Evolutionary conservation across 495 filamentous ascomycete species (phyloP).

Genomic region (Cryomyces minteri): DNA sequence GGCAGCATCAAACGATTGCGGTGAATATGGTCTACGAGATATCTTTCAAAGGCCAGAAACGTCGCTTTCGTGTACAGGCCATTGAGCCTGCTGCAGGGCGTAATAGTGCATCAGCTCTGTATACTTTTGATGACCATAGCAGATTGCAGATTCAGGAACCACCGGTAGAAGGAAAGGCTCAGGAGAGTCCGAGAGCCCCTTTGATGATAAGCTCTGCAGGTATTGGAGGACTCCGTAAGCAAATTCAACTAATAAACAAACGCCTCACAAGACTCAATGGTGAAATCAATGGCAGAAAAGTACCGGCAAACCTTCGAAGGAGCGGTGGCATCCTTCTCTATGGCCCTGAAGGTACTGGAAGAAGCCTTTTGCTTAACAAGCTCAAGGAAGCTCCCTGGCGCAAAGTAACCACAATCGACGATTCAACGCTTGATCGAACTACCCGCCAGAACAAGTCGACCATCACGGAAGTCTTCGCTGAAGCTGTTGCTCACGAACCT

Average conservation of each 20-base stretch:
- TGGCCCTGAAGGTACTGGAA: constrained; percentile 71
- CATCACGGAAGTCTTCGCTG: constrained; percentile 52
- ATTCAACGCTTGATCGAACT: constrained; percentile 30
- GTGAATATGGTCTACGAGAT: not conserved
- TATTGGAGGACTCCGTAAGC: constrained; percentile 45
- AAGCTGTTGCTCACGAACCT: constrained; percentile 52
- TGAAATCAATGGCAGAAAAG: constrained; percentile 14
- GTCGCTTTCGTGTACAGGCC: not conserved
- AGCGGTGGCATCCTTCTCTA: constrained; percentile 52
- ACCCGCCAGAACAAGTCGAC: constrained; percentile 24
- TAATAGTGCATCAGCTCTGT: not conserved
- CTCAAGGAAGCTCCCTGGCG: constrained; percentile 54
- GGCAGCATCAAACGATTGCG: not conserved
- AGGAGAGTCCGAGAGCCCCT: not conserved
- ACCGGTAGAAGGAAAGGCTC: not conserved
- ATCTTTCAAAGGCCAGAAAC: not conserved
- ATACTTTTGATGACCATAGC: no score
- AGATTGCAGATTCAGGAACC: no score
- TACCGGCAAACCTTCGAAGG: constrained; percentile 27
- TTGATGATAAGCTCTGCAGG: constrained; percentile 10
- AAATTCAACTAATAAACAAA: constrained; percentile 46
- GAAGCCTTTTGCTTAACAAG: constrained; percentile 47
- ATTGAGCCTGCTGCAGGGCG: not conserved
- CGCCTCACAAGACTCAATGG: constrained; percentile 39
- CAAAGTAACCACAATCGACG: constrained; percentile 40